These are phyloP conservation scores for Candida freyschussii DNA, from an alignment of 1,139 yeast genomes.

Conservation along the genomic window DNA sequence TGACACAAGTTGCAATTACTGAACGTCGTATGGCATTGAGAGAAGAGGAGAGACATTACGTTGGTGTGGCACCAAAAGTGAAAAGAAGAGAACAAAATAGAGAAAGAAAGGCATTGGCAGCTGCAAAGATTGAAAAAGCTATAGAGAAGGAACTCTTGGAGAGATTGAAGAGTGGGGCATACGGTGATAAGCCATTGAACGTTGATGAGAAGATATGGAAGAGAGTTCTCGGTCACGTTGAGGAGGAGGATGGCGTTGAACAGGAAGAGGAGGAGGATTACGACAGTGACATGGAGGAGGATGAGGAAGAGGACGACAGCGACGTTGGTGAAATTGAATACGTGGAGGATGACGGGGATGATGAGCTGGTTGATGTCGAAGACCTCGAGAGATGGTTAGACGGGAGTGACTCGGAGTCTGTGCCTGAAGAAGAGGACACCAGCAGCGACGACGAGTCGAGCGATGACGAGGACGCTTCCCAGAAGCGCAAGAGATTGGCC, in stretches of 20 bases:
- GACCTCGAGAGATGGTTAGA: conserved; percentile 90
- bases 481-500: conserved; percentile 36
- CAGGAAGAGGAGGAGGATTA: conserved; percentile 64
- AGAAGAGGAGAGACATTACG: conserved; percentile 89
- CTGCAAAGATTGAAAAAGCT: conserved; percentile 94
- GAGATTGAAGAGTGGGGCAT: conserved; percentile 94
- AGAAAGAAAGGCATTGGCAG: conserved; percentile 93
- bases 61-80: conserved; percentile 89
- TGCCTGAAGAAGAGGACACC: conserved; percentile 35
- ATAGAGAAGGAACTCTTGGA: conserved; percentile 93
- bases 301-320: conserved; percentile 52
- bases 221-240: conserved; percentile 74
- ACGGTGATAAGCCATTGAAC: conserved; percentile 94
- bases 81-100: conserved; percentile 90
- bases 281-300: conserved; percentile 38
- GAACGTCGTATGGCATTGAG: conserved; percentile 88
- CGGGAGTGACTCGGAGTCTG: conserved; percentile 49
- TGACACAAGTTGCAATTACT: conserved; percentile 94
- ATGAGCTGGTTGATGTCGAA: conserved; percentile 85
- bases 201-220: conserved; percentile 96
- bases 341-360: conserved; percentile 83
- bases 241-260: conserved; percentile 58
- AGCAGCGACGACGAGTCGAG: conserved; percentile 32
- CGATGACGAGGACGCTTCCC: conserved; percentile 37
- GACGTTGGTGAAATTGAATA: conserved; percentile 80